A percentile compares a stretch with the other conserved stretches of the same genome.
Conservation (phyloP, 2,329 filamentous ascomycete genomes). For the Pyrenophora seminiperda region DNA sequence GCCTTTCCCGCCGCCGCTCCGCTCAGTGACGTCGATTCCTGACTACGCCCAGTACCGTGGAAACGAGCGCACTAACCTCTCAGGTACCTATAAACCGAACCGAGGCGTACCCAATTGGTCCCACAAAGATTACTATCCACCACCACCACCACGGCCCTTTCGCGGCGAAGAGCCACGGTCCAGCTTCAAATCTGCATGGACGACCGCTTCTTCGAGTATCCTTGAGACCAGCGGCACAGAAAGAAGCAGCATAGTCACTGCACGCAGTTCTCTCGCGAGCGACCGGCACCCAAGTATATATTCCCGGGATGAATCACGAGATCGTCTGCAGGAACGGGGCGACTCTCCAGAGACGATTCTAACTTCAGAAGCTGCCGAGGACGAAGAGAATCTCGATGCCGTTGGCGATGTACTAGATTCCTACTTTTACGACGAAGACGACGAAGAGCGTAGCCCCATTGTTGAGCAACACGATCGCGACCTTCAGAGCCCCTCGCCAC, state of each 20-base stretch:
- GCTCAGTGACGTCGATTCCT: conserved; percentile 47
- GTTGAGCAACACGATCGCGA: conserved; percentile 11
- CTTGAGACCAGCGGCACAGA: conserved; percentile 70
- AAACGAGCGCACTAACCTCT: conserved; percentile 37
- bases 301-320: conserved; percentile 46
- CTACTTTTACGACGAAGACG: conserved; percentile 61
- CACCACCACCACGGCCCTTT: conserved; percentile 35
- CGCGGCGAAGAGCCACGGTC: conserved; percentile 55
- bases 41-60: conserved; percentile 41
- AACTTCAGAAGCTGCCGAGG: conserved; percentile 32
- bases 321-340: conserved; percentile 33
- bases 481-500: conserved; percentile 24
- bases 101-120: conserved; percentile 45
- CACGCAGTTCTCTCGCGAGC: conserved; percentile 71
- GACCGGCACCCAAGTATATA: conserved; percentile 56
- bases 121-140: conserved; percentile 41
- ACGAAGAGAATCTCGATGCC: conserved; percentile 56
- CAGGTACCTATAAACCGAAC: conserved; percentile 45
- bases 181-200: conserved; percentile 65
- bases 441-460: conserved; percentile 28
- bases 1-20: conserved; percentile 34
- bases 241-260: conserved; percentile 80
- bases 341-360: conserved; percentile 38
- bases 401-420: conserved; percentile 65
- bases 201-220: conserved; percentile 62